Percentiles rank a stretch among this genome's conserved stretches.
These are phyloP conservation scores for Tetrahymena malaccensis DNA, from an alignment of 73 alveolate species.

Conservation along the genomic window DNA sequence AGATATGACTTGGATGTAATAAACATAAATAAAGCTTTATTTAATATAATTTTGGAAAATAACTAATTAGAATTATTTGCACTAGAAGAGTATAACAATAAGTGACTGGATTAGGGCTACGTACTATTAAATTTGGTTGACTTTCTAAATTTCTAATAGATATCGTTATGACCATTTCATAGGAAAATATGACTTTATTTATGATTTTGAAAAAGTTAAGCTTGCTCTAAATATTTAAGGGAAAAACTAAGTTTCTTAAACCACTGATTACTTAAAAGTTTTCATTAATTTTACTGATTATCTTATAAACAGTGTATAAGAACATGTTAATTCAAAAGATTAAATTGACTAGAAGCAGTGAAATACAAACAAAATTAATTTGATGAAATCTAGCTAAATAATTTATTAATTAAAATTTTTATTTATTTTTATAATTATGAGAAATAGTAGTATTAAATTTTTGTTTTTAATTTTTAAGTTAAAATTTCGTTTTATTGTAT, in stretches of 20 bases:
- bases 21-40: not conserved
- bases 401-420: too few species aligned
- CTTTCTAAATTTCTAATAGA: slow-evolving; percentile 56
- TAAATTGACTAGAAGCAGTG: not conserved
- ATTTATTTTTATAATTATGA: too few species aligned
- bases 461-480: too few species aligned
- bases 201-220: slow-evolving; percentile 47
- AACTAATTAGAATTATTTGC: slow-evolving; percentile 49
- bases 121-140: slow-evolving; percentile 40
- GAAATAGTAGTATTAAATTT: too few species aligned
- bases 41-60: not conserved
- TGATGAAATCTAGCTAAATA: too few species aligned
- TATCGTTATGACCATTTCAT: slow-evolving; percentile 66
- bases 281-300: not conserved
- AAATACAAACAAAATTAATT: too few species aligned
- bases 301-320: not conserved
- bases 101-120: slow-evolving; percentile 68
- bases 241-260: not conserved
- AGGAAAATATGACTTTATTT: slow-evolving; percentile 50
- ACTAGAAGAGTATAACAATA: slow-evolving; percentile 53
- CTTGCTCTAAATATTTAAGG: slow-evolving; percentile 38
- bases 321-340: not conserved
- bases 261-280: not conserved
- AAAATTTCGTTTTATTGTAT: too few species aligned
- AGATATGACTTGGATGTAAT: slow-evolving; percentile 69